Conservation (phyloP, 2,329 filamentous ascomycete species). For the Aspergillus sp. region DNA sequence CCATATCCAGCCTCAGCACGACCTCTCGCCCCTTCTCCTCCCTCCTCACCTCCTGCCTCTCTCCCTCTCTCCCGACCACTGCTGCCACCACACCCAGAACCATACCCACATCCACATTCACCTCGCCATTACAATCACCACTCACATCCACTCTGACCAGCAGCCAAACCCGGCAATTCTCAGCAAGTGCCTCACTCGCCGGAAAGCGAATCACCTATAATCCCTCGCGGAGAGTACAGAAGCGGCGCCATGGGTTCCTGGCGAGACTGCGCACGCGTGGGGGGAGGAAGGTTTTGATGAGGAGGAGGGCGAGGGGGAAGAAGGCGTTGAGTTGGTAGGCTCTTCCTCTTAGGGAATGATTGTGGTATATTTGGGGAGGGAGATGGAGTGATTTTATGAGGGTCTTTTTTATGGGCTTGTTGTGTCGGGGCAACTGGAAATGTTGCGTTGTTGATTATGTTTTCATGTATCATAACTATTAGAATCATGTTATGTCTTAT, state of each 20-base stretch:
- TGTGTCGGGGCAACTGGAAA: too few relatives aligned
- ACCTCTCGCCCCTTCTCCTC: neutral
- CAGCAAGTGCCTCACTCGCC: constrained; percentile 36
- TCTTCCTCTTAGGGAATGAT: neutral
- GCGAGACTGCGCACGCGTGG: constrained; percentile 46
- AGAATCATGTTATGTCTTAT: too few relatives aligned
- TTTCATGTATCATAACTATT: too few relatives aligned
- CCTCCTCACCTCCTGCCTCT: constrained; percentile 7
- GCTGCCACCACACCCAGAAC: constrained; percentile 5
- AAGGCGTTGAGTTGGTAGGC: constrained; percentile 46
- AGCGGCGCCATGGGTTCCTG: constrained; percentile 56
- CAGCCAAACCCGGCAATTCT: constrained; percentile 35
- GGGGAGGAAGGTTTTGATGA: constrained; percentile 48
- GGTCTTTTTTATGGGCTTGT: too few relatives aligned
- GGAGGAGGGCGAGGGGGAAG: constrained; percentile 50
- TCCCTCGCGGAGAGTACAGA: constrained; percentile 54
- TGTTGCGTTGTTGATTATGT: too few relatives aligned
- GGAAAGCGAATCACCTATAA: constrained; percentile 50
- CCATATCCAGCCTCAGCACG: neutral
- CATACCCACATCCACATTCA: neutral
- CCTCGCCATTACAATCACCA: constrained; percentile 1
- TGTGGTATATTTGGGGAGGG: too few relatives aligned
- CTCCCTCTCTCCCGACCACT: constrained; percentile 11
- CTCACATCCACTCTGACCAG: constrained; percentile 11
- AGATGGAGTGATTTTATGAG: too few relatives aligned